Evolutionary conservation across 371 early-diverging fungal species (phyloP).

Genomic region (Umbelopsis sp.): DNA sequence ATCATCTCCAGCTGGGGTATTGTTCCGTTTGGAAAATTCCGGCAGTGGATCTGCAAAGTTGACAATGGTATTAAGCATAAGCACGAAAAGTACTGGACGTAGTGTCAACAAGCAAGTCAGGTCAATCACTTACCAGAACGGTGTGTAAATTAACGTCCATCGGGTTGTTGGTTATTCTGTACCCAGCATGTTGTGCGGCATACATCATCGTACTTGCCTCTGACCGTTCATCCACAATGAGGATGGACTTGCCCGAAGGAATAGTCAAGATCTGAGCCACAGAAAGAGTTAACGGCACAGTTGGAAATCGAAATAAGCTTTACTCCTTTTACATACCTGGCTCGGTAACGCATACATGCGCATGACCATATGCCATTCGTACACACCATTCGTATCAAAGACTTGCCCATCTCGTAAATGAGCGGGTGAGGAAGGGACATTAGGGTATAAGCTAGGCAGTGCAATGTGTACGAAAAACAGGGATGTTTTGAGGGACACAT

Average conservation of each 20-base stretch:
- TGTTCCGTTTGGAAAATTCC: neutral
- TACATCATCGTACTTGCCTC: neutral
- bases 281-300: neutral
- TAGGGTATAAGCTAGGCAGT: neutral
- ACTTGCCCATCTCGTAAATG: neutral
- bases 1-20: neutral
- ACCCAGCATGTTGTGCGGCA: neutral
- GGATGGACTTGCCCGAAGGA: neutral
- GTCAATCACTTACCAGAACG: neutral
- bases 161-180: neutral
- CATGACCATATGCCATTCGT: conserved; percentile 6
- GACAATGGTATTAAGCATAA: neutral
- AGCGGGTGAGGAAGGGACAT: neutral
- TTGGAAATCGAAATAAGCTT: neutral
- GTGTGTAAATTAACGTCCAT: neutral
- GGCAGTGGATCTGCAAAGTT: neutral
- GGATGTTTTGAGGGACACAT: neutral
- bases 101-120: too few relatives aligned
- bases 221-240: neutral
- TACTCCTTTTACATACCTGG: neutral
- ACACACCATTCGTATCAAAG: neutral
- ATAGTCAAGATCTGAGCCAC: neutral
- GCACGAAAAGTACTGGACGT: too few relatives aligned
- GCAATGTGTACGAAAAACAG: neutral
- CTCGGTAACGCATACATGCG: neutral